Percentiles rank a stretch among this genome's conserved stretches.
Evolutionary conservation across 192 early-diverging fungal genomes (phyloP).

Genomic region (Phlyctochytrium arcticum): DNA sequence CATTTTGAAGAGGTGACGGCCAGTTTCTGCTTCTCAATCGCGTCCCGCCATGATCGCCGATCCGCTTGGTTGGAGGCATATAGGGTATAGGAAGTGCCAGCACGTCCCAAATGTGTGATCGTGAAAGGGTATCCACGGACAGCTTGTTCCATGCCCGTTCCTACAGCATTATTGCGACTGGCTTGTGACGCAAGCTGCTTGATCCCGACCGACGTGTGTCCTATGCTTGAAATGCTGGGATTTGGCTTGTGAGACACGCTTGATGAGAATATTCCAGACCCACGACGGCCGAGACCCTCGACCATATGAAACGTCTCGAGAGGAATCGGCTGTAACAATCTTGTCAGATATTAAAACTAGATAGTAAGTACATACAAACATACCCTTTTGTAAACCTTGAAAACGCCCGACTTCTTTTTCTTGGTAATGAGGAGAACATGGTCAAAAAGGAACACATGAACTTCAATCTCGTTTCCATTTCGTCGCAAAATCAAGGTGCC

Average conservation of each 20-base stretch:
- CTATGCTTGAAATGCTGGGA: neutral
- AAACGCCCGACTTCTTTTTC: constrained; percentile 36
- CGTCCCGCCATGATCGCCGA: constrained; percentile 78
- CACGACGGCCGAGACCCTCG: neutral
- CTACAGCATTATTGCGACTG: constrained; percentile 14
- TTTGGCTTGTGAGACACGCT: constrained; percentile 2
- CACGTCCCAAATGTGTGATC: constrained; percentile 68
- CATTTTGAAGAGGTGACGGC: constrained; percentile 33
- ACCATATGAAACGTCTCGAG: constrained; percentile 58
- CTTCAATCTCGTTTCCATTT: constrained; percentile 58
- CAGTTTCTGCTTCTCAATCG: constrained; percentile 63
- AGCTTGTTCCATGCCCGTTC: constrained; percentile 33
- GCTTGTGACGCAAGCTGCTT: neutral
- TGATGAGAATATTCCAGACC: constrained; percentile 21
- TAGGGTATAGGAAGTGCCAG: constrained; percentile 65
- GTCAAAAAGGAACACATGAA: constrained; percentile 83
- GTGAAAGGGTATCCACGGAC: constrained; percentile 70
- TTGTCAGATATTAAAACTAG: no score
- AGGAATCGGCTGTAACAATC: constrained; percentile 63
- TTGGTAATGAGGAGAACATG: constrained; percentile 50
- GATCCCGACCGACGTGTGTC: neutral
- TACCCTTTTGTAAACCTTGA: constrained; percentile 55
- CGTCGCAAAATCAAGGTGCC: constrained; percentile 65
- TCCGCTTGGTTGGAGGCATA: constrained; percentile 71
- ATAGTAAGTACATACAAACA: neutral